A percentile compares a stretch with the other conserved stretches of the same genome.
phyloP scores from a whole-genome alignment of 768 basidiomycete species.

The Lactifluus pinguis region DNA sequence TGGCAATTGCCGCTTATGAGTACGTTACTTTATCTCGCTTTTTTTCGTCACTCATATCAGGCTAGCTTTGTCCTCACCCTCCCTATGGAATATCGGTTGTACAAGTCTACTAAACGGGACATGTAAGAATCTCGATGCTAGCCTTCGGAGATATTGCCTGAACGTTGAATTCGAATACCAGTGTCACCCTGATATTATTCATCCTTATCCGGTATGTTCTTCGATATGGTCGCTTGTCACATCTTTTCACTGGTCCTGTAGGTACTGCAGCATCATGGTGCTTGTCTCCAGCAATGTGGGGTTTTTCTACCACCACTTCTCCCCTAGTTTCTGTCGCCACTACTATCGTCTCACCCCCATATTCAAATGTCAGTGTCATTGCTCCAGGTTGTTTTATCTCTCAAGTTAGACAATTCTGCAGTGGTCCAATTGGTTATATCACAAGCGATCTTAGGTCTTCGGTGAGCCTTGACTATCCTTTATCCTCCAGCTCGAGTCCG shows the following conservation, averaged over 20 bases:
- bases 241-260: conserved; percentile 16
- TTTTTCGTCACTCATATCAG: neutral
- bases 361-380: conserved; percentile 44
- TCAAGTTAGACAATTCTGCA: conserved; percentile 20
- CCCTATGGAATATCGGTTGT: conserved; percentile 12
- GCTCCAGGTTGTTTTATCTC: neutral
- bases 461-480: conserved; percentile 29
- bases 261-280: conserved; percentile 37
- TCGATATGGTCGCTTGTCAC: neutral
- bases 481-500: neutral
- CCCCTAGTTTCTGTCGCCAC: conserved; percentile 32
- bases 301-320: conserved; percentile 46
- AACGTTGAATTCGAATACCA: neutral
- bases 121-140: neutral
- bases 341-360: conserved; percentile 47
- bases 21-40: neutral
- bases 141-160: neutral
- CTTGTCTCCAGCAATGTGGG: conserved; percentile 48
- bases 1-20: conserved; percentile 15
- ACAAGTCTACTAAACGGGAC: neutral
- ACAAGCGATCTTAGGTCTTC: conserved; percentile 52
- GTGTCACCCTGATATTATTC: neutral
- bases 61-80: conserved; percentile 14
- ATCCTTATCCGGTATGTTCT: conserved; percentile 6
- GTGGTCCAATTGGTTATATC: conserved; percentile 57